Evolutionary conservation across 352 stramenopile genomes (phyloP).

Genomic region (Phytophthora aleatoria): DNA sequence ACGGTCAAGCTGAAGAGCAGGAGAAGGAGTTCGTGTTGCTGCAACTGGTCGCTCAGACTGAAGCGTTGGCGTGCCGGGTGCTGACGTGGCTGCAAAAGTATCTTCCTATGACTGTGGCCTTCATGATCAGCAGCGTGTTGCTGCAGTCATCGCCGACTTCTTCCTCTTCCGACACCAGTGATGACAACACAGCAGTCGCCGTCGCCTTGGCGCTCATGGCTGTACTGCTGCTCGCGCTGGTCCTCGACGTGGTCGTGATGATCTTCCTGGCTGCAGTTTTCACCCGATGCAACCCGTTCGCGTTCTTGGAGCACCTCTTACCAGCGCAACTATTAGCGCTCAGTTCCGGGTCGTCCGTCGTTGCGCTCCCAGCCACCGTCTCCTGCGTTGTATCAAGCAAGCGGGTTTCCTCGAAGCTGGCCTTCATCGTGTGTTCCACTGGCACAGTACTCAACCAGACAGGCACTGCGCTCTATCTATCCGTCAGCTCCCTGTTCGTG

Average conservation of each 20-base stretch:
- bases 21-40: conserved; percentile 45
- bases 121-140: conserved; percentile 51
- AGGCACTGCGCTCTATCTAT: conserved; percentile 63
- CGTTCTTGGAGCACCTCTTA: conserved; percentile 50
- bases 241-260: conserved; percentile 46
- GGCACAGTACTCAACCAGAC: conserved; percentile 64
- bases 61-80: conserved; percentile 48
- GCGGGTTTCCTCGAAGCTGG: conserved; percentile 60
- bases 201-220: conserved; percentile 46
- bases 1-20: not conserved
- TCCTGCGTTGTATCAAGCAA: conserved; percentile 53
- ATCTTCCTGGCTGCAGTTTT: conserved; percentile 41
- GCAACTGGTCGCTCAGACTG: conserved; percentile 48
- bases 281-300: conserved; percentile 55
- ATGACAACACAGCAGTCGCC: conserved; percentile 21
- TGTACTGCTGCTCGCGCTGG: conserved; percentile 52
- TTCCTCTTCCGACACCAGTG: conserved; percentile 2
- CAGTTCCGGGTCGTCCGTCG: conserved; percentile 51
- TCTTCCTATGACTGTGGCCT: conserved; percentile 47
- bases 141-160: conserved; percentile 28
- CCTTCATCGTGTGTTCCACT: conserved; percentile 57
- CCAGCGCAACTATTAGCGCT: conserved; percentile 58
- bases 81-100: conserved; percentile 43
- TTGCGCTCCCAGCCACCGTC: conserved; percentile 57
- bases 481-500: conserved; percentile 52